Evolutionary conservation across 805 yeast species (phyloP).

Genomic region (Wickerhamomyces alni): DNA sequence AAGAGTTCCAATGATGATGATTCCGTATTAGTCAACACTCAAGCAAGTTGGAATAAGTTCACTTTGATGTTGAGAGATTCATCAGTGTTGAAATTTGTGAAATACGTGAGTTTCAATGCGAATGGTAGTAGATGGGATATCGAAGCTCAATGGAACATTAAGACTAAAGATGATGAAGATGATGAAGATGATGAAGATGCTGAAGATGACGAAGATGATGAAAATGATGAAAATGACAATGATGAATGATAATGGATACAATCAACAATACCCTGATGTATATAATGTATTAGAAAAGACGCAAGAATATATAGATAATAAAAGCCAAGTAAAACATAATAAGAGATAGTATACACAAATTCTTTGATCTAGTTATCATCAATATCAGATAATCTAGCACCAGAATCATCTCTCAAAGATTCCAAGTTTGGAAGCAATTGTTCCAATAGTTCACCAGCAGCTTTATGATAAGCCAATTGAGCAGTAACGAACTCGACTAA

Average conservation of each 20-base stretch:
- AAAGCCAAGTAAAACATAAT: conserved; percentile 5
- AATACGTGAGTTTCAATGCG: conserved; percentile 84
- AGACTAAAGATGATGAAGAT: conserved; percentile 32
- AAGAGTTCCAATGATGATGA: conserved; percentile 52
- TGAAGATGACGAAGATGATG: conserved; percentile 36
- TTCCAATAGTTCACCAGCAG: conserved; percentile 62
- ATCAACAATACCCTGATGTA: not conserved
- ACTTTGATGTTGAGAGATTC: conserved; percentile 77
- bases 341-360: conserved; percentile 11
- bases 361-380: conserved; percentile 10
- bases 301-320: conserved; percentile 2
- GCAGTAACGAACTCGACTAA: conserved; percentile 67
- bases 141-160: conserved; percentile 71
- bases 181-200: conserved; percentile 21
- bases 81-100: conserved; percentile 83
- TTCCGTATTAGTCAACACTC: conserved; percentile 70
- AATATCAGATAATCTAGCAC: conserved; percentile 15
- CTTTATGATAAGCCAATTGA: conserved; percentile 75
- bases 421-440: conserved; percentile 61
- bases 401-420: conserved; percentile 49
- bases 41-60: conserved; percentile 80
- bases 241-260: too few species aligned
- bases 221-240: conserved; percentile 13
- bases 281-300: not conserved
- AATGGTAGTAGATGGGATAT: conserved; percentile 93